Evolutionary conservation across 257 asterid genomes (phyloP), one percentile per base, ranked within the genome.

Genomic region (Solanum clarkiae): DNA sequence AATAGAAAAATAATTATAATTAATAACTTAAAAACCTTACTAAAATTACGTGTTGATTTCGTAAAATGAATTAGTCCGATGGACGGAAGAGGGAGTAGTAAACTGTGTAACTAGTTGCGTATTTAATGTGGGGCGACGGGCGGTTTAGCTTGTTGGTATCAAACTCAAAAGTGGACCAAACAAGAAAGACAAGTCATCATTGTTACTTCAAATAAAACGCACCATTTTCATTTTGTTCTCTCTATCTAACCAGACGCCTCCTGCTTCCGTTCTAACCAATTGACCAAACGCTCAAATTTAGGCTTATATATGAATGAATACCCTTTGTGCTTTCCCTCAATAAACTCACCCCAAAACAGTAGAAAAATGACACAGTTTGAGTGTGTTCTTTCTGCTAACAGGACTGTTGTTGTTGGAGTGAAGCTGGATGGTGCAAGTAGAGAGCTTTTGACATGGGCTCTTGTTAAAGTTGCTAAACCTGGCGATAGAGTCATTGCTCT

Each of bases 401-500:
- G 47, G 8, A 89, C 96, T 81, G 94, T 93, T 86, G 92, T 97
- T 72, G 99, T 97, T 17, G 99, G 98, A 7, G 94, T 97, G 66
- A 97, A 95, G 90, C 84, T 97, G 75, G 97, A 95, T 89, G 85
- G 90, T 13, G 91, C 84, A 65, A 93, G 98, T 86, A 88, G 95
- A 71, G 98, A 97, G 84, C 86, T 97, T 85, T 95, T 97, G 65
- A 97, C 99, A 84, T 97, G 99, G 99, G 97, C 98, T 86, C 89
- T 97, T 57, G 98, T 97, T 42, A 97, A 97, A 84, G 94, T 95
- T 56, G 98, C 98, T 86, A 94, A 91, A 86, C 86, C 98, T 40
- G 99, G 99, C 86, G 98, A 97, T 92, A 93, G 87, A 29, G 97
- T 97, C 86, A 70, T 97, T 90, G 99, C 98, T 7, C 95, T 97